phyloP scores from a whole-genome alignment of 805 yeast species.

The Torulaspora maleeae region DNA sequence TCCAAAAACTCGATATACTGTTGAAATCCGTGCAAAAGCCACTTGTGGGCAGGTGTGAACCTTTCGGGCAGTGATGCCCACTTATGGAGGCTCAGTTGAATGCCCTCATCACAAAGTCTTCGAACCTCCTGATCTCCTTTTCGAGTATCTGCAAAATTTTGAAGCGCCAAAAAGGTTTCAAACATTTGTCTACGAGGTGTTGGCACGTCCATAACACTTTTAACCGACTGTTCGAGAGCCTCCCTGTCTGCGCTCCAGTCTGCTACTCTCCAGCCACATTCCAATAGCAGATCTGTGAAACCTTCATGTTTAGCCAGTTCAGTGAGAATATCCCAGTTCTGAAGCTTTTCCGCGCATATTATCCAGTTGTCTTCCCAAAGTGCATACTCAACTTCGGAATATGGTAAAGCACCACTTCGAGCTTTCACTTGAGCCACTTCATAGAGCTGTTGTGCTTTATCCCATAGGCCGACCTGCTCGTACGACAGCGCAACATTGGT shows the following conservation, averaged over 20 bases:
- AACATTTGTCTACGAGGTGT: constrained; percentile 95
- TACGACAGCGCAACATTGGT: constrained; percentile 89
- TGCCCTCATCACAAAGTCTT: constrained; percentile 89
- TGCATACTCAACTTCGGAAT: constrained; percentile 89
- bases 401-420: constrained; percentile 89
- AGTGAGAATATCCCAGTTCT: constrained; percentile 96
- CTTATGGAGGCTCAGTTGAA: constrained; percentile 82
- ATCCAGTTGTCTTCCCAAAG: constrained; percentile 99
- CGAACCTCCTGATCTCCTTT: constrained; percentile 82
- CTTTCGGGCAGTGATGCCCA: constrained; percentile 86
- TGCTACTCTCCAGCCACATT: constrained; percentile 99
- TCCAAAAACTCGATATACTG: constrained; percentile 97
- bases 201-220: constrained; percentile 97
- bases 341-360: constrained; percentile 90
- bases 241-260: constrained; percentile 96
- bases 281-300: constrained; percentile 88
- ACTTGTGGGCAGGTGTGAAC: constrained; percentile 77
- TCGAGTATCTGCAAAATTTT: constrained; percentile 87
- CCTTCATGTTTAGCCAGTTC: constrained; percentile 98
- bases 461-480: constrained; percentile 95
- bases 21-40: constrained; percentile 89
- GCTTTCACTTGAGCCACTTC: constrained; percentile 97
- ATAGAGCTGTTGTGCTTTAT: constrained; percentile 85
- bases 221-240: constrained; percentile 88
- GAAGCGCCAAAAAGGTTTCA: constrained; percentile 88